Base-by-base conservation (phyloP, 306 rosid species). In the Begonia masoniana region DNA sequence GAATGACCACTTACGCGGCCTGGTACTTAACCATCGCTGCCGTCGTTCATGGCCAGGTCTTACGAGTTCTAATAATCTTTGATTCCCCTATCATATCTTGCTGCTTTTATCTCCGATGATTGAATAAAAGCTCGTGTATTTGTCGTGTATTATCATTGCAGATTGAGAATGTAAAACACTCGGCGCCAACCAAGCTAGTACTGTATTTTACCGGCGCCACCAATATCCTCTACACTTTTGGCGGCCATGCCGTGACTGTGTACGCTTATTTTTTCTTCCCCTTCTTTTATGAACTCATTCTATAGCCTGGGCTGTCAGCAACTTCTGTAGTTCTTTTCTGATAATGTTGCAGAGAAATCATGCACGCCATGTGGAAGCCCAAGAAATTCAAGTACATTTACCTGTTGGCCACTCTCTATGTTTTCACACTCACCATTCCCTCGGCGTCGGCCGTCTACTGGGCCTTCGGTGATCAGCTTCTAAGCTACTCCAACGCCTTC, bases 321-420 rank as follows among this genome's bases (percentile, higher is more conserved):
- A 77, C 83, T 78, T 84, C 76, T 73, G 78, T 76, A 59, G 66
- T 74, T 63, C 43, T 35, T 49, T 70, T 77, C 14, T 61, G 60
- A 67, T 59, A 47, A 24, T 50, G 24, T 68, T 69, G 45, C 93
- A 92, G 99, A 53, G 99, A 92, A 69, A 86, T 86, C 24, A 92
- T 92, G 99, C 99, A 92, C 15, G 99, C 99, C 48, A 92, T 92
- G 99, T 92, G 99, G 99, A 92, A 86, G 82, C 99, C 99, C 8
- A 86, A 86, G 74, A 92, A 86, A 41, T 92, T 92, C 83, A 86
- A 92, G 78, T 83, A 70, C 83, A 86, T 92, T 35, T 92, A 92
- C 66, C 64, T 86, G 71, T 12, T 70, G 60, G 99, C 99, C 12
- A 92, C 99, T 4, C 60, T 92, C 11, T 92, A 83, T 15, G 99